Base-by-base conservation (phyloP, 2,329 filamentous ascomycete genomes). In the Trichoderma pleuroti region DNA sequence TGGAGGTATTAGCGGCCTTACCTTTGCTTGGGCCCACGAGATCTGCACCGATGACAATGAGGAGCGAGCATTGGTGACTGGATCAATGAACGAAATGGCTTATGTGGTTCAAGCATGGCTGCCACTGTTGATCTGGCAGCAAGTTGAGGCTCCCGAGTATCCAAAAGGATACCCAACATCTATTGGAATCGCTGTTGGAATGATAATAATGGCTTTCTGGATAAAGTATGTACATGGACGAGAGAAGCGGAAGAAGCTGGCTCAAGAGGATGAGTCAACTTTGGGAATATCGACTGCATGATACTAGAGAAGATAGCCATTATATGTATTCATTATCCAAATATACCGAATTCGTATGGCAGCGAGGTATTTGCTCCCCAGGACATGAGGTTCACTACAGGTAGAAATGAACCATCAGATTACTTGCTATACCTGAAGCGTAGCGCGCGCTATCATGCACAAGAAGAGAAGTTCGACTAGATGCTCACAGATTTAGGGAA, bases 51-150 rank as follows among this genome's bases (percentile, higher is more conserved):
- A 81, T 12, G 83, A 86, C 72, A 85, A 89, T 68, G 90, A 92
- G 77, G 90, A 92, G 79, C 82, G 90, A 11, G 89, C 90, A 0
- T 81, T 93, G 5, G 88, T 92, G 0, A 85, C 90, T 0, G 90
- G 84, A 0, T 80, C 83, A 18, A 92, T 92, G 88, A 92, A 92
- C 72, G 86, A 90, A 76, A 86, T 92, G 81, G 90, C 89, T 0
- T 91, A 92, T 72, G 88, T 91, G 1, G 79, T 93, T 56, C 89
- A 92, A 75, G 88, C 90, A 0, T 92, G 90, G 90, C 77, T 93
- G 54, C 91, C 91, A 8, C 82, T 91, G 36, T 76, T 91, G 10
- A 84, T 91, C 11, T 92, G 89, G 90, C 86, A 89, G 79, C 87
- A 90, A 75, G 82, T 89, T 0, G 88, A 91, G 70, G 87, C 85